Evolutionary conservation across 768 basidiomycete species (phyloP).

Genomic region (Boletus vermiculosoides): DNA sequence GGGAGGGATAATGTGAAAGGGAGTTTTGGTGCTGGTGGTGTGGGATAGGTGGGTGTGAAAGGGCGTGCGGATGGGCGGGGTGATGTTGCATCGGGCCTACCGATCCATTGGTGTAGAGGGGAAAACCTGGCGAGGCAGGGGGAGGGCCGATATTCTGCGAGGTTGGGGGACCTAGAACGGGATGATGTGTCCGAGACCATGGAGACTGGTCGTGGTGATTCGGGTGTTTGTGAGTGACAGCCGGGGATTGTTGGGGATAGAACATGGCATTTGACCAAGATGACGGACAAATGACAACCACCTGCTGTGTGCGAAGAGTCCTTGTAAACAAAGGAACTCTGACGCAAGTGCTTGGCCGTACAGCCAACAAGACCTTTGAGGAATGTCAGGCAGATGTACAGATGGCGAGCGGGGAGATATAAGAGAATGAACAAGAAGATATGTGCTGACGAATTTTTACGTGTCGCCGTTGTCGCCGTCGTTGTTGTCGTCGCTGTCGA

Average conservation of each 20-base stretch:
- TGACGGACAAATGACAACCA: conserved; percentile 5
- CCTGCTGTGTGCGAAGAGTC: conserved; percentile 4
- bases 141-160: conserved; percentile 54
- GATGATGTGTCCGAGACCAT: conserved; percentile 66
- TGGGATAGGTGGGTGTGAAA: conserved; percentile 48
- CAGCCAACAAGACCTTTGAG: not conserved
- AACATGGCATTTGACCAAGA: conserved; percentile 60
- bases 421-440: conserved; percentile 20
- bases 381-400: conserved; percentile 13
- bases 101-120: conserved; percentile 70
- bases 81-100: conserved; percentile 63
- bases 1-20: conserved; percentile 73
- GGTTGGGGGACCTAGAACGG: conserved; percentile 46
- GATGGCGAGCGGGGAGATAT: conserved; percentile 1
- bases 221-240: conserved; percentile 72
- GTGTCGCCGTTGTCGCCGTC: conserved; percentile 12
- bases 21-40: conserved; percentile 83
- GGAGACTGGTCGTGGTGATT: conserved; percentile 73
- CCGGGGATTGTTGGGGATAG: conserved; percentile 82
- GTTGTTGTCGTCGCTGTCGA: conserved; percentile 18
- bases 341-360: conserved; percentile 6
- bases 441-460: conserved; percentile 15
- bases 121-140: conserved; percentile 71
- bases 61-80: conserved; percentile 52
- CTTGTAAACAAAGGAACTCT: conserved; percentile 11